These are phyloP conservation scores for Pseudohyphozyma bogoriensis DNA, from an alignment of 768 basidiomycete species.

Conservation along the genomic window DNA sequence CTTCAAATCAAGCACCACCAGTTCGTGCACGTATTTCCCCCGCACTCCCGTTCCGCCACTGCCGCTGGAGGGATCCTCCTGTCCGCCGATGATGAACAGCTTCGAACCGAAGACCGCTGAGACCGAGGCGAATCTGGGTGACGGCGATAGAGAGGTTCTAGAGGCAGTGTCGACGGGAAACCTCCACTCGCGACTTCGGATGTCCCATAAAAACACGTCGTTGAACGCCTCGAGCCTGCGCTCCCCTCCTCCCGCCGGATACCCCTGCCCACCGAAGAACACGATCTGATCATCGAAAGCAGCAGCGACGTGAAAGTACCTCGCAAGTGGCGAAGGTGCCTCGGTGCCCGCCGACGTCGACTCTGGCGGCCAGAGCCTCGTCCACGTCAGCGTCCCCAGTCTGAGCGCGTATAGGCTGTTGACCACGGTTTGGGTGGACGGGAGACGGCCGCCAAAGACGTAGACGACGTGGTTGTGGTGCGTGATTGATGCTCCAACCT, in stretches of 20 bases:
- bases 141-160: not conserved
- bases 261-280: conserved; percentile 63
- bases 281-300: conserved; percentile 73
- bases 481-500: conserved; percentile 79
- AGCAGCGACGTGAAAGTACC: conserved; percentile 71
- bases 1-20: conserved; percentile 72
- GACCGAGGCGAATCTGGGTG: no score
- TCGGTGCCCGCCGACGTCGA: conserved; percentile 26
- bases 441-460: conserved; percentile 24
- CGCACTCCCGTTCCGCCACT: conserved; percentile 34
- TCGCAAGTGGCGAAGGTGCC: conserved; percentile 46
- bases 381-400: conserved; percentile 70
- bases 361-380: conserved; percentile 44
- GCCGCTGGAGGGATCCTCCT: conserved; percentile 50
- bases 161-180: conserved; percentile 42
- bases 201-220: conserved; percentile 83
- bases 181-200: conserved; percentile 57
- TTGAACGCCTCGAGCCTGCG: conserved; percentile 8
- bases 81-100: conserved; percentile 67
- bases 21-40: conserved; percentile 49
- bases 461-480: conserved; percentile 32
- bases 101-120: not conserved
- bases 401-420: conserved; percentile 85
- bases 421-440: conserved; percentile 57
- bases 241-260: not conserved